phyloP scores from a whole-genome alignment of 345 rosid species.

The Melastoma malabathricum region DNA sequence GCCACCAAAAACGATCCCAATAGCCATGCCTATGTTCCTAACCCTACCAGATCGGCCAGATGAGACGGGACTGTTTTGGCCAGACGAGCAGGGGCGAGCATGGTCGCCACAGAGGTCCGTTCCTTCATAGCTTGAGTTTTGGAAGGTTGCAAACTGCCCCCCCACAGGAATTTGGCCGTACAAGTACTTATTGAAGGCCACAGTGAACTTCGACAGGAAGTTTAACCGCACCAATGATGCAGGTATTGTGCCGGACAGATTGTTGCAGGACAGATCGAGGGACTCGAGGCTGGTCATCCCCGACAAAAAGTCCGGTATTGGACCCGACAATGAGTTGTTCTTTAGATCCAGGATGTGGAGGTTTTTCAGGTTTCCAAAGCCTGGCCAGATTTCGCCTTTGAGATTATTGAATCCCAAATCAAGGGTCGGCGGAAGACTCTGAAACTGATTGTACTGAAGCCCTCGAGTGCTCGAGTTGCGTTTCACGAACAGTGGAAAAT shows the following conservation, averaged over 20 bases:
- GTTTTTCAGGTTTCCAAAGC: constrained; percentile 8
- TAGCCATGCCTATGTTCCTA: constrained; percentile 38
- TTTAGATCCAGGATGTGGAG: constrained; percentile 9
- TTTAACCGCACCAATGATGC: constrained; percentile 4
- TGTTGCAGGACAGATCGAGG: constrained; percentile 12
- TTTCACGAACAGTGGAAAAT: constrained; percentile 12
- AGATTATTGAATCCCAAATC: constrained; percentile 9
- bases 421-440: constrained; percentile 11
- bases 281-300: constrained; percentile 11
- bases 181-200: constrained; percentile 7
- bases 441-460: constrained; percentile 12
- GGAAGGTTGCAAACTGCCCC: constrained; percentile 64
- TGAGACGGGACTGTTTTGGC: constrained; percentile 4
- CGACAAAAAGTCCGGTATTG: constrained; percentile 6
- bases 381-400: constrained; percentile 10
- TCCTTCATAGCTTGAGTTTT: constrained; percentile 70
- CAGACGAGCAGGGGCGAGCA: constrained; percentile 20
- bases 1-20: constrained; percentile 48
- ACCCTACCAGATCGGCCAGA: constrained; percentile 16
- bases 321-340: constrained; percentile 7
- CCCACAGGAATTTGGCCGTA: constrained; percentile 13
- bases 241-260: constrained; percentile 8
- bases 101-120: constrained; percentile 72
- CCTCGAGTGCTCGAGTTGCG: constrained; percentile 9
- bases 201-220: constrained; percentile 12